Evolutionary conservation across 1,139 yeast species (phyloP), one percentile per base, ranked within the genome.

Genomic region (Pichia sp.): DNA sequence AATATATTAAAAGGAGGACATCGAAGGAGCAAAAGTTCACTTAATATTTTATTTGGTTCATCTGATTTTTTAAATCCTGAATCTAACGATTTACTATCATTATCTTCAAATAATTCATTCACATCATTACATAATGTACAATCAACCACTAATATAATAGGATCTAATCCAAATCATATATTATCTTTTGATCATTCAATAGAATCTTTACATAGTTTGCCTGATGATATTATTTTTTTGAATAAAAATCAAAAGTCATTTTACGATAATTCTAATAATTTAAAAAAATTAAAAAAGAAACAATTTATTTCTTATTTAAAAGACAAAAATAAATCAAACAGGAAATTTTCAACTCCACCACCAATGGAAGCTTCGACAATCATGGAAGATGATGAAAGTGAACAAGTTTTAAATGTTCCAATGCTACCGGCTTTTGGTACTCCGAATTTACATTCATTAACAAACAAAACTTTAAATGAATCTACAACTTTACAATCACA

Each of bases 341-440:
- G 36, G 25, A 43, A 33, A 30, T 30, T 34, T 34, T 29, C 42
- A 34, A 44, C 32, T 38, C 32, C 40, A 1, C 35, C 37, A n/a
- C 43, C 52, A 18, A 30, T 51, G 6, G 51, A 50, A 26, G 37
- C 51, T 5, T 33, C 51, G 6, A 59, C 59, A 0, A 57, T 58
- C 11, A 43, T 55, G 47, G 61, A 58, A 45, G 61, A 58, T 43
- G 61, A 58, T 34, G 60, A 58, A 41, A 52, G 50, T 40, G 58
- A 54, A 18, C 50, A 49, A 3, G 48, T 40, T 6, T 41, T 46
- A 30, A 46, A 44, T 38, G 51, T 52, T 7, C 61, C 60, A 4
- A 41, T 52, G 31, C 34, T 58, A 31, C 59, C 61, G 1, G 49
- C 45, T 11, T 53, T 56, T 27, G 35, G 44, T 11, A 7, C 25